phyloP scores from a whole-genome alignment of 345 rosid species.

The Eucalyptus camaldulensis region DNA sequence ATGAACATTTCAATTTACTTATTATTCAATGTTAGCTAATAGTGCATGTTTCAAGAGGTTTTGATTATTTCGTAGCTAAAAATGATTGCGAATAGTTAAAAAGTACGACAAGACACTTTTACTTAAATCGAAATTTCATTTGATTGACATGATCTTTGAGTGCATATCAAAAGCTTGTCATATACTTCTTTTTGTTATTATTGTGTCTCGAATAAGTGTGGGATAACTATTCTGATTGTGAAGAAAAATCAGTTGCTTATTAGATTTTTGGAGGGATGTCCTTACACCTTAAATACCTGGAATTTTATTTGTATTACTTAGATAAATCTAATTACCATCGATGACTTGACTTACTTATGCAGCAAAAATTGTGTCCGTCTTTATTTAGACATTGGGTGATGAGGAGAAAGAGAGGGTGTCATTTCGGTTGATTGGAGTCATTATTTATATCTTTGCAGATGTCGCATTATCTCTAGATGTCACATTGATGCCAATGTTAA shows the following conservation, averaged over 20 bases:
- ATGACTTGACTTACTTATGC: not conserved
- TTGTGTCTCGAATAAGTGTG: not conserved
- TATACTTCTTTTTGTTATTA: not conserved
- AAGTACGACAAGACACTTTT: not conserved
- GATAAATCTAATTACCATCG: not conserved
- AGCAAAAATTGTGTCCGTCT: not conserved
- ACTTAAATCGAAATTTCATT: not conserved
- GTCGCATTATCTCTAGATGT: not conserved
- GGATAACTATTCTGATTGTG: not conserved
- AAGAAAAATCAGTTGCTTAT: not conserved
- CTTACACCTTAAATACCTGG: not conserved
- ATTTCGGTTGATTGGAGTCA: not conserved
- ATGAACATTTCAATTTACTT: not conserved
- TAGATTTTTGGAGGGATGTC: not conserved
- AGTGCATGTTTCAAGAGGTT: not conserved
- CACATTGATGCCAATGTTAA: not conserved
- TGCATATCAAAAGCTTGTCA: not conserved
- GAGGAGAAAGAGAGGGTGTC: not conserved
- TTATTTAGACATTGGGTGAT: not conserved
- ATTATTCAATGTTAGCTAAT: not conserved
- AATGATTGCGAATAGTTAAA: not conserved
- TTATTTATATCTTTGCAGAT: not conserved
- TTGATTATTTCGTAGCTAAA: not conserved
- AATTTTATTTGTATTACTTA: not conserved
- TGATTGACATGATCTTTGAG: not conserved